A percentile compares a stretch with the other conserved stretches of the same genome.
These are phyloP conservation scores for Clathrus columnatus DNA, from an alignment of 768 basidiomycete genomes.

Conservation along the genomic window DNA sequence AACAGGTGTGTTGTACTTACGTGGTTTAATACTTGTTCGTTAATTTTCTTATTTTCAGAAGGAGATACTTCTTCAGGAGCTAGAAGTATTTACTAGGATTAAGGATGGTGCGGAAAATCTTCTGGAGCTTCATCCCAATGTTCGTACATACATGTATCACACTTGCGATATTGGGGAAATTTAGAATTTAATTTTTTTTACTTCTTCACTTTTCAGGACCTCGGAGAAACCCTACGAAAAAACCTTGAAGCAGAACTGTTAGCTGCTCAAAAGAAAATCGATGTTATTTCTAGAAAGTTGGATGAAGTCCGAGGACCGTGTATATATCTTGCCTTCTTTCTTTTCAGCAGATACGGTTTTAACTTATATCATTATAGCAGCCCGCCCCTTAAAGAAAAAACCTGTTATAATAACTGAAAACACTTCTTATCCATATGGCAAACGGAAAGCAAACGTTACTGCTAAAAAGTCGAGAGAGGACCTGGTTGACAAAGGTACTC, in stretches of 20 bases:
- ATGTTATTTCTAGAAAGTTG: constrained; percentile 48
- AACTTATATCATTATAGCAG: constrained; percentile 10
- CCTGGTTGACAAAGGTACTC: constrained; percentile 27
- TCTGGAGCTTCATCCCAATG: constrained; percentile 55
- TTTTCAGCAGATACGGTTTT: constrained; percentile 10
- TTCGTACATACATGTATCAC: constrained; percentile 22
- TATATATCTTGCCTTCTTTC: constrained; percentile 16
- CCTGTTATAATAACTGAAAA: constrained; percentile 12
- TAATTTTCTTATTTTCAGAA: constrained; percentile 42
- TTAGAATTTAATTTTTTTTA: constrained; percentile 17
- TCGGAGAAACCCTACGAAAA: constrained; percentile 53
- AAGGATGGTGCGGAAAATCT: constrained; percentile 91
- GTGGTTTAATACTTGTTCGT: not conserved
- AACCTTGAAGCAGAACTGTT: constrained; percentile 74
- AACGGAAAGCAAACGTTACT: not conserved
- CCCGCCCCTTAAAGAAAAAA: constrained; percentile 25
- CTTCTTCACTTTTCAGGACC: constrained; percentile 3
- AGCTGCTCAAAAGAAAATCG: constrained; percentile 67
- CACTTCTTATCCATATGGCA: not conserved
- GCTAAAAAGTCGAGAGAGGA: constrained; percentile 19
- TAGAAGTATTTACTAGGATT: constrained; percentile 72
- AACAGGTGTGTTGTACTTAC: constrained; percentile 26
- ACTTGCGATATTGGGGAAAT: constrained; percentile 14
- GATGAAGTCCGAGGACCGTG: constrained; percentile 28
- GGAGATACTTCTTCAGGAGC: constrained; percentile 53